Evolutionary conservation across 306 rosid genomes (phyloP), one percentile per base, ranked within the genome.

Genomic region (Vigna reflexopilosa): DNA sequence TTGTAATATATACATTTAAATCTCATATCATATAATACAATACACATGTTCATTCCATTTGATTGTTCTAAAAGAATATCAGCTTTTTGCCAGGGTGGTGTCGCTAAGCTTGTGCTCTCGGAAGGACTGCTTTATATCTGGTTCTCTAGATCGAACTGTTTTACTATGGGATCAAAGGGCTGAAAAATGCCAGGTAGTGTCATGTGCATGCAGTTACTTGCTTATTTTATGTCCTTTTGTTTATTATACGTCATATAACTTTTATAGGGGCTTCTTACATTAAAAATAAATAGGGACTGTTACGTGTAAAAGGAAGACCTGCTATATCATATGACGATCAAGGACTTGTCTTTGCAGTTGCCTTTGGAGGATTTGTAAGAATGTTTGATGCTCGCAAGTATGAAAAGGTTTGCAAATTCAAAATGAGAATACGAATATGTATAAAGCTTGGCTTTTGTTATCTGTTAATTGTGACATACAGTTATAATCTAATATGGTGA

Each of bases 261-360:
- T 52, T 78, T 73, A 15, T 76, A 44, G 59, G 80, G 75, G 20
- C 62, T 86, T 74, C 70, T 79, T 68, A 50, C 54, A 62, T 49
- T 77, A 36, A 44, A 70, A 73, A 62, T 65, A 55, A 72, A 70
- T 71, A 92, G 98, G 98, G 97, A 82, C 98, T 91, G 49, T 73
- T 92, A 77, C 96, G 82, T 34, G 98, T 91, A 76, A 97, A 95
- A 89, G 98, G 98, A 87, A 92, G 97, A 85, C 98, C 98, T 79
- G 96, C 97, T 75, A 83, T 91, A 16, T 86, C 98, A 26, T 95
- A 95, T 38, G 98, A 95, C 73, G 98, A 95, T 77, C 99, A 91
- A 86, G 99, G 99, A 51, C 87, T 88, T 49, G 90, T 95, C 59
- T 93, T 95, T 86, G 89, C 98, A 66, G 66, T 95, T 87, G 98